Conservation (phyloP, 805 yeast species). For the Wickerhamiella cacticola region DNA sequence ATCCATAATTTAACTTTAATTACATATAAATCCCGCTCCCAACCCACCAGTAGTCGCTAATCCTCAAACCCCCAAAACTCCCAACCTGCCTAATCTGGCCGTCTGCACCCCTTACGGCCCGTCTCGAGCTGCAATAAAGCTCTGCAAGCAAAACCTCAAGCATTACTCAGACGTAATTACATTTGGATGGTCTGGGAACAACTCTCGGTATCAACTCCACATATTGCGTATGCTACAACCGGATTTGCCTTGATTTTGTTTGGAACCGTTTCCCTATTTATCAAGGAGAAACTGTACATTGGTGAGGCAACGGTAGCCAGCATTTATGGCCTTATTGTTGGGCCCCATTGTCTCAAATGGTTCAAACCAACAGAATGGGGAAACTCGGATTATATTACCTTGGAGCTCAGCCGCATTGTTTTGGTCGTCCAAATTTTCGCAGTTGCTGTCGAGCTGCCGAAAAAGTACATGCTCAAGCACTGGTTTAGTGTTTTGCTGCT, state of each 20-base stretch:
- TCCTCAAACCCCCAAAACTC: too few species aligned
- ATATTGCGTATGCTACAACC: slow-evolving; percentile 75
- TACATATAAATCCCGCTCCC: too few species aligned
- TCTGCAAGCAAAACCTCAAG: too few species aligned
- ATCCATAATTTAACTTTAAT: too few species aligned
- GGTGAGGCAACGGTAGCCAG: slow-evolving; percentile 91
- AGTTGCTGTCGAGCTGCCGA: slow-evolving; percentile 86
- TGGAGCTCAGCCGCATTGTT: slow-evolving; percentile 73
- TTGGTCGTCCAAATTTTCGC: slow-evolving; percentile 84
- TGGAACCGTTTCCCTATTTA: slow-evolving; percentile 66
- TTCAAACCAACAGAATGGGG: slow-evolving; percentile 80
- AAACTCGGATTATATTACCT: slow-evolving; percentile 64
- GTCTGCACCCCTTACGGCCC: neutral
- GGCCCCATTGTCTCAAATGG: slow-evolving; percentile 79
- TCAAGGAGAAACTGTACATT: slow-evolving; percentile 71
- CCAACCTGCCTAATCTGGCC: neutral
- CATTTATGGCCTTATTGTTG: slow-evolving; percentile 72
- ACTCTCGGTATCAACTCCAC: slow-evolving; percentile 47
- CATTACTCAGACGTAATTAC: neutral
- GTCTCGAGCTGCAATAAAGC: too few species aligned
- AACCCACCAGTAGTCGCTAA: too few species aligned
- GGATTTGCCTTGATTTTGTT: slow-evolving; percentile 74
- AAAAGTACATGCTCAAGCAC: slow-evolving; percentile 75
- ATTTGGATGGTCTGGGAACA: slow-evolving; percentile 22
- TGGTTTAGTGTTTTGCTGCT: slow-evolving; percentile 66